These are phyloP conservation scores for Hanseniaspora occidentalis DNA, from an alignment of 805 yeast genomes.

Conservation along the genomic window DNA sequence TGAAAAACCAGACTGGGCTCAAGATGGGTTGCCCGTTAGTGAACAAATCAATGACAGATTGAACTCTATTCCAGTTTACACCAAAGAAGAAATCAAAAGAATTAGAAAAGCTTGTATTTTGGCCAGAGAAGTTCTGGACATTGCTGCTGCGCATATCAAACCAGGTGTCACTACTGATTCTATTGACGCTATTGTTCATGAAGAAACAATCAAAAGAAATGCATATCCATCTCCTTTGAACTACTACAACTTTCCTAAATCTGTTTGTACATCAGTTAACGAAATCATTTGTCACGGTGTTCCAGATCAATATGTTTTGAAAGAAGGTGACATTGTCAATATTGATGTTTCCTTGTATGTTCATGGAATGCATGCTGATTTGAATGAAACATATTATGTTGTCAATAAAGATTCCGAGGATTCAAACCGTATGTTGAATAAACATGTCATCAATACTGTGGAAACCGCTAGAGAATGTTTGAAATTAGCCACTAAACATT, in stretches of 20 bases:
- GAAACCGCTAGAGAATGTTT: slow-evolving; percentile 85
- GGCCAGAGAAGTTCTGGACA: slow-evolving; percentile 83
- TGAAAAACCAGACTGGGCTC: slow-evolving; percentile 72
- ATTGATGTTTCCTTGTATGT: slow-evolving; percentile 77
- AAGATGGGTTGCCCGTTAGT: slow-evolving; percentile 60
- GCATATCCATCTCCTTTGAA: slow-evolving; percentile 93
- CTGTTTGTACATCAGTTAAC: slow-evolving; percentile 86
- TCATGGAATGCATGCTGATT: slow-evolving; percentile 85
- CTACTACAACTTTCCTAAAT: slow-evolving; percentile 86
- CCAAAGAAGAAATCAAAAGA: slow-evolving; percentile 56
- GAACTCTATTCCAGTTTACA: slow-evolving; percentile 50
- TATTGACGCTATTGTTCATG: slow-evolving; percentile 74
- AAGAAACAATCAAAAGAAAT: slow-evolving; percentile 75
- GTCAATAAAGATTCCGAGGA: slow-evolving; percentile 77
- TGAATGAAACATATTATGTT: slow-evolving; percentile 93
- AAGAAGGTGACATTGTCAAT: slow-evolving; percentile 92
- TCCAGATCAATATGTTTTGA: slow-evolving; percentile 75
- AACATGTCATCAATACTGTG: slow-evolving; percentile 65
- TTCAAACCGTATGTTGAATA: too few relatives aligned
- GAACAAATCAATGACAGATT: slow-evolving; percentile 66
- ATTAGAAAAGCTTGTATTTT: slow-evolving; percentile 63
- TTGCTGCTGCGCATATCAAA: slow-evolving; percentile 67
- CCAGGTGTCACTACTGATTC: slow-evolving; percentile 94
- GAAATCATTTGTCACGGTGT: slow-evolving; percentile 96
- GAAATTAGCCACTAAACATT: slow-evolving; percentile 67